Evolutionary conservation across 495 filamentous ascomycete genomes (phyloP), one percentile per base, ranked within the genome.

Genomic region (Aspergillus panamensis): DNA sequence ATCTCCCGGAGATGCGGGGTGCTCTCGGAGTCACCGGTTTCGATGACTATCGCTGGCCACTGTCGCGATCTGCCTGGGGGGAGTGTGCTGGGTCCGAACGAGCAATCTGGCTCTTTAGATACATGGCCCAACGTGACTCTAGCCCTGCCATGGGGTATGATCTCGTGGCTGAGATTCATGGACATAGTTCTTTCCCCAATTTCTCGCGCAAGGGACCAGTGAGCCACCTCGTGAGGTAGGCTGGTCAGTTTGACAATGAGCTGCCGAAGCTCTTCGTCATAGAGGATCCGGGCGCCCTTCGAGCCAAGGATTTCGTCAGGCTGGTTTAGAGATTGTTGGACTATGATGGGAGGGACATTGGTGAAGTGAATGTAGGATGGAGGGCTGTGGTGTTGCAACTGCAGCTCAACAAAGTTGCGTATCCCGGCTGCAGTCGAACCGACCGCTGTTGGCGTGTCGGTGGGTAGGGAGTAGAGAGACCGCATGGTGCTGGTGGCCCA

Each of bases 41-140:
- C 47, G 5, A 49, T 17, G 5, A 49, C 47, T n/a, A 49, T 21
- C 31, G 47, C n/a, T 49, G 47, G 47, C 21, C 47, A 49, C 31
- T 49, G 21, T 17, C 20, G 16, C 13, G 47, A 49, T 32, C 47
- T 49, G 14, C 47, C 47, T 0, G 29, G 1, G 16, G 47, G 47
- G 14, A 32, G 47, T 49, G 21, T 32, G 0, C 21, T 13, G 1
- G 47, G 47, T 8, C 5, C 9, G 20, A 49, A 49, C 1, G 47
- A 49, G 29, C 20, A 25, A 49, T 49, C 47, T 32, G 47, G 47
- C 16, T 49, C 47, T 21, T 49, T 49, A 2, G 47, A 49, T 32
- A 32, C 16, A 32, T 17, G 14, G 14, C 21, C 25, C 7, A n/a
- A 30, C 21, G 47, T 49, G 47, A 32, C 47, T n/a, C 47, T 30